These are phyloP conservation scores for Penicillium frequentans DNA, from an alignment of 2,329 filamentous ascomycete species.

Conservation along the genomic window DNA sequence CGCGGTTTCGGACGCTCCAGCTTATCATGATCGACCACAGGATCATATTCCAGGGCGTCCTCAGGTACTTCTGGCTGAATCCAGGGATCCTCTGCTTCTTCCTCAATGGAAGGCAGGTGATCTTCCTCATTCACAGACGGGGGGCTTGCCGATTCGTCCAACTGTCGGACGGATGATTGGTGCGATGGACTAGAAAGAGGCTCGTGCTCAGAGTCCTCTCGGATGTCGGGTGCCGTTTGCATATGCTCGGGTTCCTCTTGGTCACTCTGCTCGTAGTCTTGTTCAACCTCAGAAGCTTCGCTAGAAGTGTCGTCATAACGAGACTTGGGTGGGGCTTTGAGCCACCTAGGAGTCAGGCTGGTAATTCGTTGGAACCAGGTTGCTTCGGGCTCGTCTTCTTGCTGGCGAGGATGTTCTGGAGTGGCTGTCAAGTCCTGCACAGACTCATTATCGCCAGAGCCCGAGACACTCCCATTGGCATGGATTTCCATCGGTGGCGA, in stretches of 20 bases:
- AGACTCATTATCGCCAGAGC: slow-evolving; percentile 16
- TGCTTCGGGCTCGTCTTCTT: slow-evolving; percentile 19
- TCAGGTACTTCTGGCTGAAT: slow-evolving; percentile 5
- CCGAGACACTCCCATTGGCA: slow-evolving; percentile 11
- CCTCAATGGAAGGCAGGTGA: slow-evolving; percentile 6
- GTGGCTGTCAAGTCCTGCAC: slow-evolving; percentile 20
- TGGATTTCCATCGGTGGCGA: slow-evolving; percentile 6
- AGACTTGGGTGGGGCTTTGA: slow-evolving; percentile 30
- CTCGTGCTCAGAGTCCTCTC: slow-evolving; percentile 15
- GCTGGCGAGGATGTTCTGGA: slow-evolving; percentile 19
- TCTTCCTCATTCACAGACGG: slow-evolving; percentile 4
- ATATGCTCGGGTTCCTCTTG: slow-evolving; percentile 15
- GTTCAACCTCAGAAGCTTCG: slow-evolving; percentile 15
- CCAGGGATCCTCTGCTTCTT: background rate
- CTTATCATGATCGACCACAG: slow-evolving; percentile 10
- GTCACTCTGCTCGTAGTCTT: slow-evolving; percentile 17
- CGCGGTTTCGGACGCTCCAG: slow-evolving; percentile 20
- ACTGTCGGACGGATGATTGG: slow-evolving; percentile 10
- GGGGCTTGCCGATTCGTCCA: slow-evolving; percentile 11
- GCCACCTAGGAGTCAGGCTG: slow-evolving; percentile 35
- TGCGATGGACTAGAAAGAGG: slow-evolving; percentile 11
- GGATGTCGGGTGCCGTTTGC: slow-evolving; percentile 14
- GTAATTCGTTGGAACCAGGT: slow-evolving; percentile 41
- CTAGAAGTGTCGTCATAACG: slow-evolving; percentile 18
- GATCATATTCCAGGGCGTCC: background rate